A percentile compares a stretch with the other conserved stretches of the same genome.
These are phyloP conservation scores for Verticillium alfalfae DNA, from an alignment of 2,329 filamentous ascomycete genomes.

Conservation along the genomic window DNA sequence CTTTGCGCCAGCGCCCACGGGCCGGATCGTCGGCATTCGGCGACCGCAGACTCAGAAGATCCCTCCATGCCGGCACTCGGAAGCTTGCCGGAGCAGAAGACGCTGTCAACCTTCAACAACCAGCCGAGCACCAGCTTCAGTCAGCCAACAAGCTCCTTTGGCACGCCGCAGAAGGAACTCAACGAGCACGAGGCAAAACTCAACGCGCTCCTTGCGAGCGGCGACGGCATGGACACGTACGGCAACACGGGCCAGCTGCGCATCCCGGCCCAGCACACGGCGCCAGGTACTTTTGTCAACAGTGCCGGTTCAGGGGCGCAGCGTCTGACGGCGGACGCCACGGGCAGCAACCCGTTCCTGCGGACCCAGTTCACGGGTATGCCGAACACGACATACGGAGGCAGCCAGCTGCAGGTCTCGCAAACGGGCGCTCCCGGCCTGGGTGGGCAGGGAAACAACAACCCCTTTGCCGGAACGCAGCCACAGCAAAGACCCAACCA, in stretches of 20 bases:
- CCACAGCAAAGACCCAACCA: slow-evolving; percentile 43
- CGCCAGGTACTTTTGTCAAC: slow-evolving; percentile 94
- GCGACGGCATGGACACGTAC: slow-evolving; percentile 95
- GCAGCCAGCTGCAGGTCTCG: slow-evolving; percentile 44
- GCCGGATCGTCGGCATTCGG: slow-evolving; percentile 45
- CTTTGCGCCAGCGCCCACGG: slow-evolving; percentile 53
- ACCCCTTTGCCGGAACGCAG: slow-evolving; percentile 52
- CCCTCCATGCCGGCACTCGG: slow-evolving; percentile 65
- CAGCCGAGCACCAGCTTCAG: slow-evolving; percentile 29
- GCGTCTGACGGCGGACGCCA: slow-evolving; percentile 64
- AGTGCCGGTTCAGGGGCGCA: slow-evolving; percentile 79
- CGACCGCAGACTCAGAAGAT: slow-evolving; percentile 51
- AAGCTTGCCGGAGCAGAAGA: slow-evolving; percentile 78
- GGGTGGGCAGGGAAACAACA: slow-evolving; percentile 39
- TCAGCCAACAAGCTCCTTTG: slow-evolving; percentile 5
- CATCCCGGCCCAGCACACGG: slow-evolving; percentile 93
- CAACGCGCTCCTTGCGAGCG: slow-evolving; percentile 77
- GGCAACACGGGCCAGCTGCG: slow-evolving; percentile 95
- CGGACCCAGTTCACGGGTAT: slow-evolving; percentile 77
- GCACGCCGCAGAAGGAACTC: slow-evolving; percentile 45
- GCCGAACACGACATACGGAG: slow-evolving; percentile 53
- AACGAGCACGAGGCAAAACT: slow-evolving; percentile 68
- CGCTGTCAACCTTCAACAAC: slow-evolving; percentile 55
- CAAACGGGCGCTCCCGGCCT: slow-evolving; percentile 48
- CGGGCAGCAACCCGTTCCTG: slow-evolving; percentile 86